Base-by-base conservation (phyloP, 106 monocot genomes). In the Acorus calamus region DNA sequence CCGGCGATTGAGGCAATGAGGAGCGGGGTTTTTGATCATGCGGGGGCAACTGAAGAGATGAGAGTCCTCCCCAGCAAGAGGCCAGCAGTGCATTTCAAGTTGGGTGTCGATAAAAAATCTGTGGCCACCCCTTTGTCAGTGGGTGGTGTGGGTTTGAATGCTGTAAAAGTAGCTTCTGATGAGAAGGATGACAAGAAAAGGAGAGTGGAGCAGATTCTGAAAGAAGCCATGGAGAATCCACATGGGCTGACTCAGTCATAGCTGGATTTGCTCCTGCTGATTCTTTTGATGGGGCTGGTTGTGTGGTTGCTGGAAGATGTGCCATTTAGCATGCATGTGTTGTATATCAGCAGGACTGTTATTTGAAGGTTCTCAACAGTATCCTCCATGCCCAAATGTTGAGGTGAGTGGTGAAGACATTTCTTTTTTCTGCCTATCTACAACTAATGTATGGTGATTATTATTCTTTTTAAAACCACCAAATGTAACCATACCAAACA, bases 161-260 rank as follows among this genome's bases (percentile, higher is more conserved):
- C 6, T 50, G 45, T 3, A 6, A 79, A 64, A 62, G 68, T 57
- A 5, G 81, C 71, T 55, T 71, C 74, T 70, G 98, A 99, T 60
- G 83, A 79, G 58, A 99, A 71, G 66, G 88, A 99, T 77, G 98
- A 99, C 42, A 88, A 81, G 81, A 99, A 99, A 73, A 46, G 92
- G 66, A 80, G 92, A 74, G 98, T 86, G 28, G 85, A 84, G 73
- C 57, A 86, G 76, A 99, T 99, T 65, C 77, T 99, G 4, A 85
- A 77, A 73, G 91, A 83, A 74, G 80, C 98, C 8, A 99, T 99
- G 86, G 88, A 88, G 70, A 92, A 99, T 60, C 86, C 85, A 44
- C 83, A 99, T 4, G 88, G 88, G 47, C 88, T 99, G 53, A 69
- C 81, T 75, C 91, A 88, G 59, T 53, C 66, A 57, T 48, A 61